phyloP scores from a whole-genome alignment of 352 stramenopile genomes.

The Blastocystis sp. region DNA sequence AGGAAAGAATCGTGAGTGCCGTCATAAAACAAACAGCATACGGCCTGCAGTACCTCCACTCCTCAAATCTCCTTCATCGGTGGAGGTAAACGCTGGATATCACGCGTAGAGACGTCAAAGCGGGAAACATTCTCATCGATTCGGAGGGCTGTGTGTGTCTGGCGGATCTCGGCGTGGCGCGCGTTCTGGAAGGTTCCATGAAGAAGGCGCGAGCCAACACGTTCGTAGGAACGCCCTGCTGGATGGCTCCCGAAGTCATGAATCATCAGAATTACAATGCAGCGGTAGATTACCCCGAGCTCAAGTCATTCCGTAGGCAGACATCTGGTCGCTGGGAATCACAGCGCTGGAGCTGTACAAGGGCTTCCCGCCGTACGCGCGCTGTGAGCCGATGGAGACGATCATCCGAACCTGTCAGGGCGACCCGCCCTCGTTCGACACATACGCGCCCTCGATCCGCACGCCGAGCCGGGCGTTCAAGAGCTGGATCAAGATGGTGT shows the following conservation, averaged over 20 bases:
- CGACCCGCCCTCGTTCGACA: constrained; percentile 33
- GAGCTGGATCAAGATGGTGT: constrained; percentile 14
- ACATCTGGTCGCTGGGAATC: constrained; percentile 73
- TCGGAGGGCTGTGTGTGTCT: constrained; percentile 10
- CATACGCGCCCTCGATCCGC: not conserved
- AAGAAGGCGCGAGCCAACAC: constrained; percentile 27
- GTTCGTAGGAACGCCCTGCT: constrained; percentile 72
- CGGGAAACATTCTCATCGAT: constrained; percentile 68
- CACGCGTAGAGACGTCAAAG: constrained; percentile 55
- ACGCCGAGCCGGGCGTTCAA: not conserved
- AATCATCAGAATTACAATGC: constrained; percentile 31
- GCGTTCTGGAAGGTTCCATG: constrained; percentile 57
- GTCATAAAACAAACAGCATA: constrained; percentile 56
- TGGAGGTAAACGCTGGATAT: not conserved
- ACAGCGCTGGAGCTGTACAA: constrained; percentile 72
- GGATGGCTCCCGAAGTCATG: constrained; percentile 73
- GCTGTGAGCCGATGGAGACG: constrained; percentile 35
- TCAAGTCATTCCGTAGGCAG: not conserved
- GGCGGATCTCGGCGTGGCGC: constrained; percentile 63
- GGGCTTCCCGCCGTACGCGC: constrained; percentile 54
- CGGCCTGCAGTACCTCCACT: constrained; percentile 59
- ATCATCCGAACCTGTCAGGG: constrained; percentile 58
- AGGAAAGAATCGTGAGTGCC: constrained; percentile 39
- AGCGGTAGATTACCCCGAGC: not conserved
- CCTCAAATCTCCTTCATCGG: constrained; percentile 60